Percentiles rank a stretch among this genome's conserved stretches.
These are phyloP conservation scores for Chaetomiaceae sp. DNA, from an alignment of 2,329 filamentous ascomycete species.

Conservation along the genomic window DNA sequence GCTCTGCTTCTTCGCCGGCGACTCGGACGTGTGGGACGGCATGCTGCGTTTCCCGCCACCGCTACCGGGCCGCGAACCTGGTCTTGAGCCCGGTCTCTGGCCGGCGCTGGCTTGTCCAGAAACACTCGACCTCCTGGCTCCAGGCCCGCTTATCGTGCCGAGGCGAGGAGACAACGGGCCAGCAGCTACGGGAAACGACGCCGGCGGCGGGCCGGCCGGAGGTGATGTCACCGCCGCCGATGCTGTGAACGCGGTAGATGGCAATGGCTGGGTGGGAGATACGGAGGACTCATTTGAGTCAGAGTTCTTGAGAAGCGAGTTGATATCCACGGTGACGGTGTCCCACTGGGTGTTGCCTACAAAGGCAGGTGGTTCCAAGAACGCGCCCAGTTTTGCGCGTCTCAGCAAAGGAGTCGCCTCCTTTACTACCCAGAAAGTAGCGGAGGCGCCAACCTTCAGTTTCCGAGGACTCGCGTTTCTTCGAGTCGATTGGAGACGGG, in stretches of 20 bases:
- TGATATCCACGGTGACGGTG: conserved; percentile 89
- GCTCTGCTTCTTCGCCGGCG: conserved; percentile 86
- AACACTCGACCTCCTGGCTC: conserved; percentile 10
- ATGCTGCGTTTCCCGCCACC: conserved; percentile 43
- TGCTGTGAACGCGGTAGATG: conserved; percentile 35
- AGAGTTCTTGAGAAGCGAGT: conserved; percentile 73
- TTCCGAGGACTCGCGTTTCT: no score
- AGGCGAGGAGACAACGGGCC: conserved; percentile 17
- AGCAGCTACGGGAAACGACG: conserved; percentile 17
- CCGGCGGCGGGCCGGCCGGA: conserved; percentile 25
- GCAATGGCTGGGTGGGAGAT: conserved; percentile 38
- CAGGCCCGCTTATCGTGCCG: conserved; percentile 7
- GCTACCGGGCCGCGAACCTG: conserved; percentile 8
- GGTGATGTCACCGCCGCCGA: conserved; percentile 34
- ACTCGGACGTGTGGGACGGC: conserved; percentile 53
- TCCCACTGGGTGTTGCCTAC: conserved; percentile 27
- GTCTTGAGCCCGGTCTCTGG: not conserved
- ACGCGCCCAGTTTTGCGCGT: not conserved
- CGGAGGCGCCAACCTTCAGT: no score
- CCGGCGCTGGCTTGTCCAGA: conserved; percentile 7
- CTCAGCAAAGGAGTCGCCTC: not conserved
- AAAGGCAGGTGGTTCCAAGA: conserved; percentile 31
- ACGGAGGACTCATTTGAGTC: conserved; percentile 66
- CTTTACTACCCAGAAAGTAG: not conserved
- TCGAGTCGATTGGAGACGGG: not conserved